Conservation (phyloP, 805 yeast genomes). For the Dipodascus albidus region DNA sequence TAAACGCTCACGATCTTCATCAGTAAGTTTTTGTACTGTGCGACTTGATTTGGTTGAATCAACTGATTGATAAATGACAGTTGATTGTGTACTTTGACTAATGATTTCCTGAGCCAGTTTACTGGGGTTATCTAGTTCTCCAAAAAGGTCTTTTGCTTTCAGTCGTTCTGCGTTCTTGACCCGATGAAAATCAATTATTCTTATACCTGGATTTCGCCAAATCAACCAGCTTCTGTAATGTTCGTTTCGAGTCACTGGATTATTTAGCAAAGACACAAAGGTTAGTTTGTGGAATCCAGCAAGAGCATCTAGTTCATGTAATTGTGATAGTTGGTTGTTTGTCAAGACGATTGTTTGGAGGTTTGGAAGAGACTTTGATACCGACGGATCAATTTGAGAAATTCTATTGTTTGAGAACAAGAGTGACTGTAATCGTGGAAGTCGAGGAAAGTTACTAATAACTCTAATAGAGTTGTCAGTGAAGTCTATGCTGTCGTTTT, state of each 20-base stretch:
- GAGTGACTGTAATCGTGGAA: conserved; percentile 37
- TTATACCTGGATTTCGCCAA: conserved; percentile 51
- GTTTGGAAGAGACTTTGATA: conserved; percentile 32
- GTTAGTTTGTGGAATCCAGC: conserved; percentile 32
- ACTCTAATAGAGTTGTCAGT: conserved; percentile 60
- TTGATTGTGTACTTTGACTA: conserved; percentile 5
- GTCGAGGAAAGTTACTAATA: conserved; percentile 38
- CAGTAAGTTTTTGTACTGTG: conserved; percentile 36
- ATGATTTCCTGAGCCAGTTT: conserved; percentile 25
- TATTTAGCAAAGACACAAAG: conserved; percentile 43
- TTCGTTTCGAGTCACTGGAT: conserved; percentile 38
- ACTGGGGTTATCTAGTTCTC: conserved; percentile 22
- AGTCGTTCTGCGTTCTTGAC: conserved; percentile 45
- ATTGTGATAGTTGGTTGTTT: conserved; percentile 37
- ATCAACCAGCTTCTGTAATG: conserved; percentile 51
- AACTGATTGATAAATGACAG: not conserved
- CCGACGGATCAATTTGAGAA: conserved; percentile 27
- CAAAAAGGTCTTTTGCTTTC: conserved; percentile 35
- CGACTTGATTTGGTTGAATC: conserved; percentile 11
- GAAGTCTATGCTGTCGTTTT: conserved; percentile 51
- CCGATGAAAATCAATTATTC: conserved; percentile 55
- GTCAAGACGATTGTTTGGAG: conserved; percentile 41
- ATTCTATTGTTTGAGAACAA: conserved; percentile 57
- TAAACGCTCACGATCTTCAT: conserved; percentile 40
- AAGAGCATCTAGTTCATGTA: conserved; percentile 33